phyloP scores from a whole-genome alignment of 1,284 basidiomycete genomes.

The Trametes versicolor region DNA sequence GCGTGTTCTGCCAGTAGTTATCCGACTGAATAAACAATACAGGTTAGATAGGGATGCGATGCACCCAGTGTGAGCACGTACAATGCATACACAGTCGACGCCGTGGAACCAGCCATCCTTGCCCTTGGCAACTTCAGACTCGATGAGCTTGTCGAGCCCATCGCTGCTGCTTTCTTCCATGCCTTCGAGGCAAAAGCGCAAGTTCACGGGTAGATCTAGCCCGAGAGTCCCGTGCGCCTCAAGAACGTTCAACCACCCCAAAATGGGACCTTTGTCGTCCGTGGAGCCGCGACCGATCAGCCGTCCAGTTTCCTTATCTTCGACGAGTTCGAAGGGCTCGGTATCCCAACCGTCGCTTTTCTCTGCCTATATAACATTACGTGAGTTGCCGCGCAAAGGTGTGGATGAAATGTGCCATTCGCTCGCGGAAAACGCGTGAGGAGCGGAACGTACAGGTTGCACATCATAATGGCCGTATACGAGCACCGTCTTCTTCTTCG shows the following conservation, averaged over 20 bases:
- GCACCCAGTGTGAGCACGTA: constrained; percentile 49
- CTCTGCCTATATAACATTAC: constrained; percentile 54
- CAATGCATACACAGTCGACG: constrained; percentile 96
- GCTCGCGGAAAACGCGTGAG: not conserved
- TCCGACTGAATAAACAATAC: constrained; percentile 67
- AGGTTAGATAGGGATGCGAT: not conserved
- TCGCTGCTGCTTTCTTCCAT: constrained; percentile 99
- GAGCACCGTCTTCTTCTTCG: constrained; percentile 90
- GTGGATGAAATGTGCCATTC: not conserved
- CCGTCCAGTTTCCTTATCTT: constrained; percentile 72
- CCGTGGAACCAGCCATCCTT: constrained; percentile 86
- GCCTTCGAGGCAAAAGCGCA: constrained; percentile 96
- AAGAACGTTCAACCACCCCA: constrained; percentile 96
- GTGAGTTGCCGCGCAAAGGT: not conserved
- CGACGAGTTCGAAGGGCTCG: constrained; percentile 88
- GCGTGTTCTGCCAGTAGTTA: constrained; percentile 87
- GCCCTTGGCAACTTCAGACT: constrained; percentile 76
- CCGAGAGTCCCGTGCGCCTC: constrained; percentile 85
- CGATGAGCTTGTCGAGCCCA: constrained; percentile 92
- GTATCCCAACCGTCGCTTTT: constrained; percentile 92
- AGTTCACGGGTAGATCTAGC: constrained; percentile 90
- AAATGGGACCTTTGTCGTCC: constrained; percentile 93
- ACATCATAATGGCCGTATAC: constrained; percentile 94
- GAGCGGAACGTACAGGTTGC: constrained; percentile 69
- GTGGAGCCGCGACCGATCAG: constrained; percentile 92